Evolutionary conservation across 1,139 yeast species (phyloP).

Genomic region (Blastobotrys buckinghamii): DNA sequence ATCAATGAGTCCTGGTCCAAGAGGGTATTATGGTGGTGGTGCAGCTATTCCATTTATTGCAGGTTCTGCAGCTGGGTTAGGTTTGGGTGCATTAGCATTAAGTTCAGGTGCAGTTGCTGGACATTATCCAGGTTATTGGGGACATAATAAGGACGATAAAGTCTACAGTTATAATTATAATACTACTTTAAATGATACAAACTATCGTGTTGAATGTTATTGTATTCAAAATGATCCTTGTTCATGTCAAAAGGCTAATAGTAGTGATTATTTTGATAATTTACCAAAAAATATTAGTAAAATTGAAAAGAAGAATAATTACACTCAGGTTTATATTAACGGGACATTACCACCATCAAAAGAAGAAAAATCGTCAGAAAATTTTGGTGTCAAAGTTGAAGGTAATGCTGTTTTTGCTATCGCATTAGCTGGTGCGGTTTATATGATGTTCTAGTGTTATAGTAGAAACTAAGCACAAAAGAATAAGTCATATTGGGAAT

Average conservation of each 20-base stretch:
- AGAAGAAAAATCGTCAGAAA: background rate
- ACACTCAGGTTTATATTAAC: conserved; percentile 16
- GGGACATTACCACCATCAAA: conserved; percentile 18
- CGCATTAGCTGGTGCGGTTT: conserved; percentile 2
- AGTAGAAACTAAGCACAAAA: too few relatives aligned
- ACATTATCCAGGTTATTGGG: conserved; percentile 25
- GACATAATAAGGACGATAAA: conserved; percentile 12
- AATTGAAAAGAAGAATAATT: conserved; percentile 10
- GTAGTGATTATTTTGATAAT: conserved; percentile 17
- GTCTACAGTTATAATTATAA: conserved; percentile 22
- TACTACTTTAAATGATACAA: conserved; percentile 21
- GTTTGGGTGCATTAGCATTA: conserved; percentile 16
- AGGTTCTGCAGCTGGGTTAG: conserved; percentile 22
- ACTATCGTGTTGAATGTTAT: conserved; percentile 21
- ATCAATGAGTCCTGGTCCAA: conserved; percentile 9
- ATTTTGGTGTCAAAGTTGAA: conserved; percentile 4
- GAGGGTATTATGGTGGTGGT: conserved; percentile 25
- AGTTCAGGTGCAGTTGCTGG: conserved; percentile 4
- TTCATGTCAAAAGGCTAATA: conserved; percentile 21
- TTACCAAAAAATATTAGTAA: conserved; percentile 16
- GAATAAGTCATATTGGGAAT: too few relatives aligned
- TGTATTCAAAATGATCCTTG: conserved; percentile 23
- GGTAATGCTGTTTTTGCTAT: conserved; percentile 3
- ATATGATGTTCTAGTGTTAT: conserved; percentile 6
- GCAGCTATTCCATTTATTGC: conserved; percentile 21